A percentile compares a stretch with the other conserved stretches of the same genome.
phyloP scores from a whole-genome alignment of 2,329 filamentous ascomycete species.

The Penicillium sp. region DNA sequence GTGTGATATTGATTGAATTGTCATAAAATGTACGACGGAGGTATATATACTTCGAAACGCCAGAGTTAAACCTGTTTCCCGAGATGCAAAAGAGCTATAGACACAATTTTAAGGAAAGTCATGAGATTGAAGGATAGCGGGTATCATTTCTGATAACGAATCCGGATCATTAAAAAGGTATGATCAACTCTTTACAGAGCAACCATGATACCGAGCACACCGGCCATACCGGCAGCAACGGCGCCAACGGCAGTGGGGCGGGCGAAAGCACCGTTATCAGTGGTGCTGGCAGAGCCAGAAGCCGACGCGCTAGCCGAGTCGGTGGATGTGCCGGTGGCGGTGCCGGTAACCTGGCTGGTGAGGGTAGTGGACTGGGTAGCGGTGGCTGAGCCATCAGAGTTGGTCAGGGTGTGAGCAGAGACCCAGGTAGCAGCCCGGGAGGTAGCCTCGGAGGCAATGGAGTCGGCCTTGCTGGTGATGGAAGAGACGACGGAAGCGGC shows the following conservation, averaged over 20 bases:
- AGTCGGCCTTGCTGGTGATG: conserved; percentile 16
- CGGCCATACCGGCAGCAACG: conserved; percentile 27
- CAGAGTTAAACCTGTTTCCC: not conserved
- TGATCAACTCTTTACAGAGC: conserved; percentile 26
- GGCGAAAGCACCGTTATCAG: conserved; percentile 21
- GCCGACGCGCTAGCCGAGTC: conserved; percentile 5
- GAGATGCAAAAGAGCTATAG: conserved; percentile 1
- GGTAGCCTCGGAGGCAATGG: conserved; percentile 15
- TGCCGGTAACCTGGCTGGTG: conserved; percentile 2
- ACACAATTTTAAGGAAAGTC: not conserved
- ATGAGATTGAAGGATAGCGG: not conserved
- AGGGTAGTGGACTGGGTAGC: conserved; percentile 17
- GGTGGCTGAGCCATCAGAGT: conserved; percentile 21
- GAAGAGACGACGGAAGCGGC: conserved; percentile 20
- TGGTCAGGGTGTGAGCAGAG: conserved; percentile 17
- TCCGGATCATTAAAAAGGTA: not conserved
- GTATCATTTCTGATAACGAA: not conserved
- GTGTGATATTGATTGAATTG: not conserved
- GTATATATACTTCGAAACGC: conserved; percentile 8
- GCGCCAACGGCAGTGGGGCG: conserved; percentile 25
- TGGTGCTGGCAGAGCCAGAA: conserved; percentile 9
- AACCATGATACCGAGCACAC: conserved; percentile 33
- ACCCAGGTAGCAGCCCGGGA: conserved; percentile 14
- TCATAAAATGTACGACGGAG: not conserved
- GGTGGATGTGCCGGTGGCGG: conserved; percentile 7